Evolutionary conservation across 768 basidiomycete genomes (phyloP).

Genomic region (Baorangia bicolor): DNA sequence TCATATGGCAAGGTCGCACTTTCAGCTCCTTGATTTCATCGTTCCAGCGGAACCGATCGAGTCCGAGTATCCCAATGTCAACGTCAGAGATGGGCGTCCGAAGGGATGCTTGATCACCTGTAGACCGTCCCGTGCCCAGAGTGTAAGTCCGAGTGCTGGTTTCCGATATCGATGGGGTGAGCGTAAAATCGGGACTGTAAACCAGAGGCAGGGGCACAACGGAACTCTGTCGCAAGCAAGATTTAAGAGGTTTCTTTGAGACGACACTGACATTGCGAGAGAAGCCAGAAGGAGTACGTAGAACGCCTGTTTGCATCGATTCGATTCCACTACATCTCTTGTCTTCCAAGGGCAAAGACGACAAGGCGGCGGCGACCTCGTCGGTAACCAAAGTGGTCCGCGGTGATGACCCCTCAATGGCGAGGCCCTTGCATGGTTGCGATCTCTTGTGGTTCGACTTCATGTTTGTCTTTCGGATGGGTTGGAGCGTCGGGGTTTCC

Average conservation of each 20-base stretch:
- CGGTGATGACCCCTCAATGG: constrained; percentile 4
- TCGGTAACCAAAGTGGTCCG: background rate
- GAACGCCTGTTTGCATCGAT: background rate
- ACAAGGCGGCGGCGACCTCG: background rate
- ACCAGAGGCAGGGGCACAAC: background rate
- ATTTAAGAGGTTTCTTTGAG: constrained; percentile 9
- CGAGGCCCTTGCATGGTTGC: constrained; percentile 10
- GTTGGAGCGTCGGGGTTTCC: background rate
- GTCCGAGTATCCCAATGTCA: constrained; percentile 26
- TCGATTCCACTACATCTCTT: background rate
- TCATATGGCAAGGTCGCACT: constrained; percentile 12
- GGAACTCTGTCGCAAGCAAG: constrained; percentile 10
- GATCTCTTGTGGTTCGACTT: constrained; percentile 9
- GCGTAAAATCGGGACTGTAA: background rate
- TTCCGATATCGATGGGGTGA: constrained; percentile 6
- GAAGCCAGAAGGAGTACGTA: background rate
- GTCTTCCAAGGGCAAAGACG: background rate
- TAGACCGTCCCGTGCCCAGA: background rate
- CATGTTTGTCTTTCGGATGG: background rate
- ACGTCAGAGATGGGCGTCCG: constrained; percentile 17
- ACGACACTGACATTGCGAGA: background rate
- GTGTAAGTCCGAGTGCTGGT: background rate
- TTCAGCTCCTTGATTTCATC: constrained; percentile 15
- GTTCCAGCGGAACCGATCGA: constrained; percentile 25
- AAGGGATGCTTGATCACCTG: constrained; percentile 12